phyloP scores from a whole-genome alignment of 257 asterid genomes.

The Solanum chiquidenum region DNA sequence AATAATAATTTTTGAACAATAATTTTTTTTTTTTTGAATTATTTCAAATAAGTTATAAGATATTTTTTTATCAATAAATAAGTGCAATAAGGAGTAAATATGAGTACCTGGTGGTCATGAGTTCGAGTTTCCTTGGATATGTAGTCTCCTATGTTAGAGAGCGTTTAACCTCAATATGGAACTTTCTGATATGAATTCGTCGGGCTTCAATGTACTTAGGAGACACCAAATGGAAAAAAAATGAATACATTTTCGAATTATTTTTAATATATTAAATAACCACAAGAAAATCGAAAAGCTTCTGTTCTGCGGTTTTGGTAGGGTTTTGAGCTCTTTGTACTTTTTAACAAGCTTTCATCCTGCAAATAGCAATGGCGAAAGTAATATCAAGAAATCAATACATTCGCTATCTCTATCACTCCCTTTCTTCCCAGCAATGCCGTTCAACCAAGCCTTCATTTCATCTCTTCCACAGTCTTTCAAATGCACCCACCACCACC shows the following conservation, averaged over 20 bases:
- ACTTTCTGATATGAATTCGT: no score
- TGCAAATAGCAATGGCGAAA: not conserved
- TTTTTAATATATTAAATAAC: no score
- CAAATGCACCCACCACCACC: not conserved
- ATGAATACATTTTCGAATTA: not conserved
- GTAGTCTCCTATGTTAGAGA: no score
- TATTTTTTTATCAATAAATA: no score
- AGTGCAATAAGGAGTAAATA: no score
- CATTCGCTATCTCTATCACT: not conserved
- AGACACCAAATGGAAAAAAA: no score
- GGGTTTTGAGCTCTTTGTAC: not conserved
- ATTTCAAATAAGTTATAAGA: no score
- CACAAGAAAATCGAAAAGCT: not conserved
- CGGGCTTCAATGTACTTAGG: fast-evolving
- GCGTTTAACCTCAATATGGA: no score
- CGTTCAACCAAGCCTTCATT: not conserved
- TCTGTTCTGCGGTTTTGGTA: not conserved
- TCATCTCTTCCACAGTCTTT: not conserved
- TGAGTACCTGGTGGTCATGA: no score
- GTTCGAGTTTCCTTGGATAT: no score
- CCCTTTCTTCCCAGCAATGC: not conserved
- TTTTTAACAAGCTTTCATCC: not conserved
- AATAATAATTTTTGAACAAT: no score
- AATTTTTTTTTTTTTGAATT: no score
- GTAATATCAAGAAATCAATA: not conserved